Evolutionary conservation across 1,284 basidiomycete species (phyloP), one percentile per base, ranked within the genome.

Genomic region (Naganishia sp.): DNA sequence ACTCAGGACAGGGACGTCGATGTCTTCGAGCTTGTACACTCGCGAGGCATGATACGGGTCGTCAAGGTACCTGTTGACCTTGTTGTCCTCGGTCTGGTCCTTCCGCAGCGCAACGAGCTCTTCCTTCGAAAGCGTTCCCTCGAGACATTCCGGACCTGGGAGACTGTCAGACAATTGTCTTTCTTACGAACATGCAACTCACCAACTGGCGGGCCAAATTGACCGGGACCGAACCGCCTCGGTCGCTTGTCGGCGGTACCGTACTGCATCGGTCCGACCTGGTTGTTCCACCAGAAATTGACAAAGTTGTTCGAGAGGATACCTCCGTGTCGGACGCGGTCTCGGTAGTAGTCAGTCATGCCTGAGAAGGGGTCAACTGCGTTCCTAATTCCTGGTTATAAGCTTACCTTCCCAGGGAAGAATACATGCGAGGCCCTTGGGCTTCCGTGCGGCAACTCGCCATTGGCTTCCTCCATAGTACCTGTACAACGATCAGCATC

Each of bases 391-490:
- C 32, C 25, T 13, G 18, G 21, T 39, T 6, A 13, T 31, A 7
- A 17, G 21, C 66, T 63, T 42, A 64, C 71, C 73, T 51, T 78
- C 77, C 77, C 77, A 78, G 0, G 75, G 76, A 0, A 78, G 62
- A 60, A 78, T 76, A 69, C 76, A 77, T 1, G 73, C 56, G 28
- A 78, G 63, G 2, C 77, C 77, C 69, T 76, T 78, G 21, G 77
- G 77, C 53, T 68, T 67, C 13, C 74, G 71, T 21, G 77, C 76
- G 4, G 77, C 77, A 3, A 78, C 77, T 9, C 75, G 67, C 77
- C 76, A 78, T 57, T 78, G 77, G 41, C 68, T 71, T 1, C 73
- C 75, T 25, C 72, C 75, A 43, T 74, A 77, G 71, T 77, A 78
- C 15, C 65, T 66, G 54, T 35, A 6, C 25, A 21, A 3, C 18